phyloP scores from a whole-genome alignment of 164 flowering plant species.

The Vitis labrusca region DNA sequence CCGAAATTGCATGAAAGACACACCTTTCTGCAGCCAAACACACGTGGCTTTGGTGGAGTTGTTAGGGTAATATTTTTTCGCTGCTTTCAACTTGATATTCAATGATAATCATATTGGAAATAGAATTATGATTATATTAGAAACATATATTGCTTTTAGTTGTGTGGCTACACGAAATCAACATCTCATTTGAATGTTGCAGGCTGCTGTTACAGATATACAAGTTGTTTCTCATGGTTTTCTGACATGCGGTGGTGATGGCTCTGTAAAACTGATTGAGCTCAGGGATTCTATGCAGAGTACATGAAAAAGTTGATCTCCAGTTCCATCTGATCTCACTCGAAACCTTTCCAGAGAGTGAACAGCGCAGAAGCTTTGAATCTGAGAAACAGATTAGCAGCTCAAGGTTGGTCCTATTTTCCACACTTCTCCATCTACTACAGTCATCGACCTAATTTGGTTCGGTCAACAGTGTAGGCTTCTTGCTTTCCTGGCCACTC shows the following conservation, averaged over 20 bases:
- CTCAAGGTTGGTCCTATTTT: neutral
- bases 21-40: slow-evolving; percentile 85
- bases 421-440: neutral
- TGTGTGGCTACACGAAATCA: slow-evolving; percentile 4
- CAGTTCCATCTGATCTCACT: neutral
- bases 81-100: neutral
- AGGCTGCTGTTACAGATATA: slow-evolving; percentile 94
- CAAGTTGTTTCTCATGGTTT: slow-evolving; percentile 74
- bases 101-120: neutral
- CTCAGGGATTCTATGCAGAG: slow-evolving; percentile 27
- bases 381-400: neutral
- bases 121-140: neutral
- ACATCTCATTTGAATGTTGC: slow-evolving; percentile 19
- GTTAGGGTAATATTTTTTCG: slow-evolving; percentile 55
- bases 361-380: neutral
- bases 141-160: neutral
- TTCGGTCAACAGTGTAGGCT: too few species aligned
- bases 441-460: too few species aligned
- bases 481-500: neutral
- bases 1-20: slow-evolving; percentile 86
- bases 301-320: neutral
- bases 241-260: slow-evolving; percentile 96
- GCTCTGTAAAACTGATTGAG: slow-evolving; percentile 65
- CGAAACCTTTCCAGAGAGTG: neutral
- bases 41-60: slow-evolving; percentile 86